Conservation (phyloP, 768 basidiomycete species). For the Mrakia blollopis region DNA sequence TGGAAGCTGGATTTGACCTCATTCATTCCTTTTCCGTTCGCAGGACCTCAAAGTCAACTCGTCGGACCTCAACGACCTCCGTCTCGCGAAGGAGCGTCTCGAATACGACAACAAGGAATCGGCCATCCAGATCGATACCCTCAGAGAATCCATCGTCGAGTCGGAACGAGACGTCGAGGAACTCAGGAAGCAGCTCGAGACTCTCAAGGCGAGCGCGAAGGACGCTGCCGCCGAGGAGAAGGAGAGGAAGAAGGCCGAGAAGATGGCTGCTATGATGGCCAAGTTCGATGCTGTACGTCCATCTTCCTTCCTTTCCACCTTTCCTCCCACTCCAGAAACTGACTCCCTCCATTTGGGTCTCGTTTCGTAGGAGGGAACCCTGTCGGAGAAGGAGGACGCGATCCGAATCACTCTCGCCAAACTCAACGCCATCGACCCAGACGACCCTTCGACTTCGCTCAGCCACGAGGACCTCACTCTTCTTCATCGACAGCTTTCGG, state of each 20-base stretch:
- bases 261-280: slow-evolving; percentile 99
- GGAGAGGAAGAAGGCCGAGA: slow-evolving; percentile 98
- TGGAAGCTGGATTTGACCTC: too few species aligned
- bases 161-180: slow-evolving; percentile 56
- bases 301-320: background rate
- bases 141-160: slow-evolving; percentile 89
- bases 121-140: slow-evolving; percentile 82
- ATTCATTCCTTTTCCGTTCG: slow-evolving; percentile 15
- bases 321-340: background rate
- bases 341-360: background rate
- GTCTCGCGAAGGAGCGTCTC: slow-evolving; percentile 81
- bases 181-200: slow-evolving; percentile 61
- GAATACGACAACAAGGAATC: slow-evolving; percentile 96
- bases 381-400: slow-evolving; percentile 93
- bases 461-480: slow-evolving; percentile 70
- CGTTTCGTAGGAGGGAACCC: slow-evolving; percentile 67
- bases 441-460: slow-evolving; percentile 53
- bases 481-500: slow-evolving; percentile 81
- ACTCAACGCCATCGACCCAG: slow-evolving; percentile 70
- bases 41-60: slow-evolving; percentile 95
- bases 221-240: slow-evolving; percentile 89
- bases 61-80: slow-evolving; percentile 83
- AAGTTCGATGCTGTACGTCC: slow-evolving; percentile 83
- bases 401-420: slow-evolving; percentile 77
- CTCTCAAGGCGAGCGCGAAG: slow-evolving; percentile 76